These are phyloP conservation scores for Diaporthe aspalathi DNA, from an alignment of 2,329 filamentous ascomycete species.

Conservation along the genomic window DNA sequence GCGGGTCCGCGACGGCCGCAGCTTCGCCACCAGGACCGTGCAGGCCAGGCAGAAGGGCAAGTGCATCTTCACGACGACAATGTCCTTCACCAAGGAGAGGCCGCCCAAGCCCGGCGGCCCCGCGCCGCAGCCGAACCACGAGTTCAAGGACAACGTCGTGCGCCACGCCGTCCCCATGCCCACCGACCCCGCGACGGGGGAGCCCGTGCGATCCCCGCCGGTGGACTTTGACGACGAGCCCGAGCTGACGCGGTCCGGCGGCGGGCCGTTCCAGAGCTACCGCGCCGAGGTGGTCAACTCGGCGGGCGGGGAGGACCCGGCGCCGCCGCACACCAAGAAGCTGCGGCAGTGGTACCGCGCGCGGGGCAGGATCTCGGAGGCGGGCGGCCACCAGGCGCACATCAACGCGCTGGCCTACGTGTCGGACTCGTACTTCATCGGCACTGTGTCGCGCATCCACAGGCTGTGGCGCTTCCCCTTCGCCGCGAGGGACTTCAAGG, in stretches of 20 bases:
- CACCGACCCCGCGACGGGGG: constrained; percentile 46
- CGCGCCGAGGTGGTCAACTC: constrained; percentile 55
- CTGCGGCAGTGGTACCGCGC: constrained; percentile 81
- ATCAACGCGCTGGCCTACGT: constrained; percentile 92
- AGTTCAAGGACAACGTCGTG: constrained; percentile 56
- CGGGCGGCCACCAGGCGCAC: constrained; percentile 83
- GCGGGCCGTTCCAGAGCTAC: constrained; percentile 61
- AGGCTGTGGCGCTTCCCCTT: constrained; percentile 79
- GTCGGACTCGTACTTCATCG: constrained; percentile 93
- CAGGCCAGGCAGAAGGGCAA: constrained; percentile 89
- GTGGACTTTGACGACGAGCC: constrained; percentile 57
- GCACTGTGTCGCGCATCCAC: constrained; percentile 85
- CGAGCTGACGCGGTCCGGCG: constrained; percentile 61
- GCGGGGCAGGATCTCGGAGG: constrained; percentile 77
- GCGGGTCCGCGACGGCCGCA: constrained; percentile 88
- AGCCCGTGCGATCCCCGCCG: constrained; percentile 49
- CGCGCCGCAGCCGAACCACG: constrained; percentile 23
- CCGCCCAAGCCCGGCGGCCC: constrained; percentile 55
- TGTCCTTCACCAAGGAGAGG: constrained; percentile 82
- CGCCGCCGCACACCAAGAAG: constrained; percentile 72
- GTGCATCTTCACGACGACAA: constrained; percentile 94
- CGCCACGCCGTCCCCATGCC: constrained; percentile 75
- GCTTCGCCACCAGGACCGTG: constrained; percentile 93
- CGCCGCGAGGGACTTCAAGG: constrained; percentile 63
- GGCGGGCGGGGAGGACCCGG: constrained; percentile 48